Conservation (phyloP, 768 basidiomycete genomes). For the Cubamyces sp. region DNA sequence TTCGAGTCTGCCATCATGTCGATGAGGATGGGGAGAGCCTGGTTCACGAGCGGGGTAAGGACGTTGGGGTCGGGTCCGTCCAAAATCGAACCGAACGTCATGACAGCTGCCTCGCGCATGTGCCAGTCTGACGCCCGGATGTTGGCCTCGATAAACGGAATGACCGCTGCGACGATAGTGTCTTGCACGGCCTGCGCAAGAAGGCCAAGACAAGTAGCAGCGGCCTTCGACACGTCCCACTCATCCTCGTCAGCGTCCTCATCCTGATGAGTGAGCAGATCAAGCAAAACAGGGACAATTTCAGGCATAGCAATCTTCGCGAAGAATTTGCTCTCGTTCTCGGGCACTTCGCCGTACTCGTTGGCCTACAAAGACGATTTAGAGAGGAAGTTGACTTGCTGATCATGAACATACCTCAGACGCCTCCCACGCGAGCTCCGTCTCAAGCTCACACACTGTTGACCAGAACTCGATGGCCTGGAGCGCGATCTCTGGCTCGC, state of each 20-base stretch:
- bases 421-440: slow-evolving; percentile 88
- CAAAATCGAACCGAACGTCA: slow-evolving; percentile 97
- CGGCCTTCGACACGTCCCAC: slow-evolving; percentile 98
- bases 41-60: slow-evolving; percentile 88
- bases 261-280: slow-evolving; percentile 88
- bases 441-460: slow-evolving; percentile 97
- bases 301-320: slow-evolving; percentile 95
- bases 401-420: slow-evolving; percentile 66
- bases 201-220: slow-evolving; percentile 86
- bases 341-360: slow-evolving; percentile 87
- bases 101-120: slow-evolving; percentile 93
- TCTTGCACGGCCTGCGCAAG: slow-evolving; percentile 92
- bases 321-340: slow-evolving; percentile 86
- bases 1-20: slow-evolving; percentile 92
- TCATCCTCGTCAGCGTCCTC: slow-evolving; percentile 98
- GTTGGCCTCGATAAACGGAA: slow-evolving; percentile 97
- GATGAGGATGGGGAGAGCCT: slow-evolving; percentile 92
- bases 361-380: slow-evolving; percentile 59
- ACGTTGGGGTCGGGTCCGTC: slow-evolving; percentile 92
- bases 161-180: slow-evolving; percentile 86
- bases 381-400: neutral
- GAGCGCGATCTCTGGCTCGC: slow-evolving; percentile 87
- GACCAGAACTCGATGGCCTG: slow-evolving; percentile 99
- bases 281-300: slow-evolving; percentile 89
- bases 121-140: slow-evolving; percentile 95